Evolutionary conservation across 163 green algal species (phyloP).

Genomic region (Scenedesmus sp.): DNA sequence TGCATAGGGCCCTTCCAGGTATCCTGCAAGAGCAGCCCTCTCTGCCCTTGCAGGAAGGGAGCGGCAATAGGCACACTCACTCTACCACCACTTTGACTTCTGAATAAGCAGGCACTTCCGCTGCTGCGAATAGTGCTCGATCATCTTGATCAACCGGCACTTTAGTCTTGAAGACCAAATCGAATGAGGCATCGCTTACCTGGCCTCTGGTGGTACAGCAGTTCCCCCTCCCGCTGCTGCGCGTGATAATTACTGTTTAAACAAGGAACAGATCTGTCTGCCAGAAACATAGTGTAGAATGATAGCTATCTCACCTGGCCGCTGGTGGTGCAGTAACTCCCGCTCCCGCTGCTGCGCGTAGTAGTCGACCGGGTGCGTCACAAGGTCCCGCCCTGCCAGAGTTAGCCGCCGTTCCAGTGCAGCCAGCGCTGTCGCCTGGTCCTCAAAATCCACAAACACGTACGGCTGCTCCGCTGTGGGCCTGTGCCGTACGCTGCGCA

Average conservation of each 20-base stretch:
- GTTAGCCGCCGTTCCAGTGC: neutral
- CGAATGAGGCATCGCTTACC: no score
- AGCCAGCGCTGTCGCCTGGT: neutral
- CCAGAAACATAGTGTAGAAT: no score
- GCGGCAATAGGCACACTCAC: no score
- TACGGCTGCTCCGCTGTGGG: constrained; percentile 33
- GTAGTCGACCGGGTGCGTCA: neutral
- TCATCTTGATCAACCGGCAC: no score
- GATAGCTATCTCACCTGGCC: neutral
- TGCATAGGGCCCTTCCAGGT: neutral
- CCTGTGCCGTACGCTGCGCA: constrained; percentile 23
- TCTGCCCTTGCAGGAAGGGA: no score
- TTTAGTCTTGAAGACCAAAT: no score
- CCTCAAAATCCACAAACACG: constrained; percentile 40
- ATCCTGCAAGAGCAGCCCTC: neutral
- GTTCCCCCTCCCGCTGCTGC: no score
- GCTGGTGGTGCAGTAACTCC: neutral
- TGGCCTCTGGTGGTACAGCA: no score
- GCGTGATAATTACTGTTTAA: no score
- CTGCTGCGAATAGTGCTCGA: no score
- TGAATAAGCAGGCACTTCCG: no score
- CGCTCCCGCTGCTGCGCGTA: neutral
- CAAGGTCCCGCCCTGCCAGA: neutral
- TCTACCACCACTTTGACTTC: no score
- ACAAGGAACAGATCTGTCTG: neutral